phyloP scores from a whole-genome alignment of 495 filamentous ascomycete species.

The Paragyromitra xinjiangensis region DNA sequence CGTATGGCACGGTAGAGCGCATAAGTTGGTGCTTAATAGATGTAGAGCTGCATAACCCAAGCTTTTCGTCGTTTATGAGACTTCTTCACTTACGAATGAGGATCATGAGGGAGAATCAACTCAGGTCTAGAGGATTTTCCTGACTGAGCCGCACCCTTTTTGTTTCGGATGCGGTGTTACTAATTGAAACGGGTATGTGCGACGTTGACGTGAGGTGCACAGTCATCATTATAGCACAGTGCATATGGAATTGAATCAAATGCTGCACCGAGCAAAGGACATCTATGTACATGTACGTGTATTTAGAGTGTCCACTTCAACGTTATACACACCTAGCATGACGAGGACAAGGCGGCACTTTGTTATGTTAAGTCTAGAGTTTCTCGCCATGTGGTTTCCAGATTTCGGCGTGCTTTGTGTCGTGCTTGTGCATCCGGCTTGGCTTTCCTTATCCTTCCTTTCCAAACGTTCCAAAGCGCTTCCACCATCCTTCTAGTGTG shows the following conservation, averaged over 20 bases:
- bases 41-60: background rate
- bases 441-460: constrained; percentile 24
- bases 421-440: constrained; percentile 29
- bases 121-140: background rate
- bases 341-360: background rate
- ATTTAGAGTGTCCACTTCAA: background rate
- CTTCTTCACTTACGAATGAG: background rate
- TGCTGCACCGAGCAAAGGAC: background rate
- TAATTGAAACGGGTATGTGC: constrained; percentile 12
- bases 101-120: background rate
- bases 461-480: constrained; percentile 41
- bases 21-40: background rate
- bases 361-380: background rate
- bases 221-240: background rate
- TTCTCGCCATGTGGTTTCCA: constrained; percentile 33
- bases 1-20: constrained; percentile 4
- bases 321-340: background rate
- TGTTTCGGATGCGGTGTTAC: constrained; percentile 31
- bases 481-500: constrained; percentile 48
- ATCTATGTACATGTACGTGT: background rate
- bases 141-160: constrained; percentile 1
- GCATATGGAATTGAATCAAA: background rate
- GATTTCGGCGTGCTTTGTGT: constrained; percentile 6
- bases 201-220: background rate
- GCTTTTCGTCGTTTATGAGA: background rate